phyloP scores from a whole-genome alignment of 2,329 filamentous ascomycete genomes.

The Anisogramma anomala region DNA sequence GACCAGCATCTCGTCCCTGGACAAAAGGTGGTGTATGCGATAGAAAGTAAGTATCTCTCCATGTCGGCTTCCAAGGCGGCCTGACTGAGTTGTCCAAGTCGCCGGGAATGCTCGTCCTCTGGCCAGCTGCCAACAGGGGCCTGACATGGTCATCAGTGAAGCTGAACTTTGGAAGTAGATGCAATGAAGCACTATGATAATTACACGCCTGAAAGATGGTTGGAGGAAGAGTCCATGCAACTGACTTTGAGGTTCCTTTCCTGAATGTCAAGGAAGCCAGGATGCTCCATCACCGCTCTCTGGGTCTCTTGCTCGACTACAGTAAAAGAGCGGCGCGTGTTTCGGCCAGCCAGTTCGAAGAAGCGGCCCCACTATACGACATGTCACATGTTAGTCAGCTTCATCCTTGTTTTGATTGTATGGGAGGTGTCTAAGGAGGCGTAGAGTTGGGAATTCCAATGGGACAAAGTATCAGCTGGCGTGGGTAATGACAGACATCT shows the following conservation, averaged over 20 bases:
- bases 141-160: conserved; percentile 8
- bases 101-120: conserved; percentile 19
- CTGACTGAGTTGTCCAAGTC: conserved; percentile 18
- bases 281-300: conserved; percentile 37
- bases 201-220: too few relatives aligned
- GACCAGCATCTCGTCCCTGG: conserved; percentile 23
- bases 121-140: conserved; percentile 21
- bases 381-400: too few relatives aligned
- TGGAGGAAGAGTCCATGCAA: neutral
- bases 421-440: too few relatives aligned
- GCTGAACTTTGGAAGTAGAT: too few relatives aligned
- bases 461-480: too few relatives aligned
- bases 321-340: conserved; percentile 33
- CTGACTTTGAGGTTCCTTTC: conserved; percentile 38
- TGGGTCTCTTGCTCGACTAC: conserved; percentile 42
- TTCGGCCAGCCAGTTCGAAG: conserved; percentile 31
- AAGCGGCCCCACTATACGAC: conserved; percentile 19
- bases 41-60: conserved; percentile 19
- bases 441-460: too few relatives aligned
- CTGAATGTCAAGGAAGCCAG: conserved; percentile 46
- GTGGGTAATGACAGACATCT: conserved; percentile 16
- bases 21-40: conserved; percentile 27
- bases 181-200: too few relatives aligned
- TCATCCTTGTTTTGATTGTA: too few relatives aligned
- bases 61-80: conserved; percentile 10